These are phyloP conservation scores for Euphrasia arctica DNA, from an alignment of 305 asterid species.

Conservation along the genomic window DNA sequence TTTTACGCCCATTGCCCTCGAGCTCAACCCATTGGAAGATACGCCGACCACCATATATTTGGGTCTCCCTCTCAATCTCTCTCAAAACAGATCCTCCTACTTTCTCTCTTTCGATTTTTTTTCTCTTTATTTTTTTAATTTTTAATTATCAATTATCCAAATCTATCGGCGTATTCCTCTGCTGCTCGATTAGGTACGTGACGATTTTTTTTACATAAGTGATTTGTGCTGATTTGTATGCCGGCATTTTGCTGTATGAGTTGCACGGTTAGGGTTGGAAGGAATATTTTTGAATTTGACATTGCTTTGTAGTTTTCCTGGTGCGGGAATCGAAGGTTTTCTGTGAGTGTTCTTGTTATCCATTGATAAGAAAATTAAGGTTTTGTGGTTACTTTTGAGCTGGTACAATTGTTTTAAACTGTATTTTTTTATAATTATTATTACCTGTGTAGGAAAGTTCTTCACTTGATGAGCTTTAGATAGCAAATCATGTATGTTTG, in stretches of 20 bases:
- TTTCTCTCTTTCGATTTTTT: too few species aligned
- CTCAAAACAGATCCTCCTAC: background rate
- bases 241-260: background rate
- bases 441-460: background rate
- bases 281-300: background rate
- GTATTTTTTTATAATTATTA: background rate
- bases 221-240: conserved; percentile 4
- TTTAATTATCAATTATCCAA: background rate
- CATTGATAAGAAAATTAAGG: background rate
- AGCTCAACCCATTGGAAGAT: background rate
- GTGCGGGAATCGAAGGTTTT: background rate
- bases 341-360: background rate
- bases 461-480: background rate
- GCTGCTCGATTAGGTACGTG: background rate
- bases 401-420: too few species aligned
- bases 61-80: background rate
- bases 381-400: too few species aligned
- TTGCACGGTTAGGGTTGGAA: background rate
- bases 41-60: background rate
- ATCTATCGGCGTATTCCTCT: background rate
- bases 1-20: background rate
- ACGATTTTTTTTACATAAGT: background rate
- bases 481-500: background rate
- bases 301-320: conserved; percentile 1
- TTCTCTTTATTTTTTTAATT: too few species aligned